phyloP scores from a whole-genome alignment of 129 eudicot species.

The Kitagawia praeruptora region DNA sequence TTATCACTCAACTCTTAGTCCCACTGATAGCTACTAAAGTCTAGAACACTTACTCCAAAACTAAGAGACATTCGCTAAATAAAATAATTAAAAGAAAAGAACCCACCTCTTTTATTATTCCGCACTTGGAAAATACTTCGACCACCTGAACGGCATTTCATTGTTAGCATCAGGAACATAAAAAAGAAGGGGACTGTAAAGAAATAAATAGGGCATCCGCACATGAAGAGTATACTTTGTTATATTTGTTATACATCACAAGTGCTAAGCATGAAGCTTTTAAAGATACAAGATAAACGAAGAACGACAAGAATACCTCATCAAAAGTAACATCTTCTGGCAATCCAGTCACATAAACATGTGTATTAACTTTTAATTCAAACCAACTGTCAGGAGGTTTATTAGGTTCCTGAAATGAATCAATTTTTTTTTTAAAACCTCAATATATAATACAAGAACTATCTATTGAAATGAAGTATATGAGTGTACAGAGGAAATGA shows the following conservation, averaged over 20 bases:
- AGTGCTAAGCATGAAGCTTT: slow-evolving; percentile 6
- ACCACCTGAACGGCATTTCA: slow-evolving; percentile 57
- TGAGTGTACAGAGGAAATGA: background rate
- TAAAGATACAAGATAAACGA: slow-evolving; percentile 7
- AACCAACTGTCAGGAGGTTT: slow-evolving; percentile 98
- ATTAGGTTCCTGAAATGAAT: slow-evolving; percentile 55
- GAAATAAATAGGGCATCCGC: background rate
- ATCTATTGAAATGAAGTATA: background rate
- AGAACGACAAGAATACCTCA: slow-evolving; percentile 48
- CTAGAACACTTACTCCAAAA: background rate
- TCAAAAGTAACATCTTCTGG: slow-evolving; percentile 95
- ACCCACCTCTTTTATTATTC: slow-evolving; percentile 87
- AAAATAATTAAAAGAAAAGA: background rate
- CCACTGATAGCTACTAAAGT: background rate
- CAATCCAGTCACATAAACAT: slow-evolving; percentile 83
- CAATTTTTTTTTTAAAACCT: background rate
- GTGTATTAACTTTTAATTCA: slow-evolving; percentile 84
- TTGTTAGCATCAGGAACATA: slow-evolving; percentile 2
- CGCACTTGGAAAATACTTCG: slow-evolving; percentile 88
- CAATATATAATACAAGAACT: background rate
- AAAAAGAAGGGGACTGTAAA: background rate
- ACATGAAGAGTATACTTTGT: background rate
- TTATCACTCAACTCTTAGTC: background rate
- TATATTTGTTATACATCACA: background rate
- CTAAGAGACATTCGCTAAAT: background rate